phyloP scores from a whole-genome alignment of 768 basidiomycete species.

The Austroboletus festivus region DNA sequence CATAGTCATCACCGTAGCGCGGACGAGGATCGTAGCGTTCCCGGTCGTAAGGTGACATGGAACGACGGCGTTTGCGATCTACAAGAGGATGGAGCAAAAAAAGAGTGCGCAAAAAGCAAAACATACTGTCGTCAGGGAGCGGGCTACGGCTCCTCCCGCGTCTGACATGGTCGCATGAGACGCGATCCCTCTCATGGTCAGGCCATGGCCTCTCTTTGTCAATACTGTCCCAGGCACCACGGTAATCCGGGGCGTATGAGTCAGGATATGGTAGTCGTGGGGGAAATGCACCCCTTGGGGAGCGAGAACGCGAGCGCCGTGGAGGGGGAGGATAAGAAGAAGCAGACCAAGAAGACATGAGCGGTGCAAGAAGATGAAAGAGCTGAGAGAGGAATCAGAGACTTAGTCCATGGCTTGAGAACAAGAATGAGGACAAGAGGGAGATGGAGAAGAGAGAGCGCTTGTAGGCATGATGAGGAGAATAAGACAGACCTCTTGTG shows the following conservation, averaged over 20 bases:
- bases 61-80: constrained; percentile 78
- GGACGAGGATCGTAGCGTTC: constrained; percentile 82
- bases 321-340: constrained; percentile 68
- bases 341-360: constrained; percentile 77
- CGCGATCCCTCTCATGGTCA: constrained; percentile 66
- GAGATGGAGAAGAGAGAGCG: constrained; percentile 64
- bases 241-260: constrained; percentile 54
- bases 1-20: constrained; percentile 78
- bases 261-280: constrained; percentile 58
- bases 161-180: constrained; percentile 62
- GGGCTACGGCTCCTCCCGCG: constrained; percentile 80
- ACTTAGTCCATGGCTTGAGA: constrained; percentile 42
- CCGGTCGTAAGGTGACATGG: constrained; percentile 70
- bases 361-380: constrained; percentile 33
- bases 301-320: constrained; percentile 82
- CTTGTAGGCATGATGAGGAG: constrained; percentile 68
- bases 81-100: constrained; percentile 19
- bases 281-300: constrained; percentile 54
- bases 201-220: constrained; percentile 70
- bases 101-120: neutral
- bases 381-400: constrained; percentile 48
- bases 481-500: constrained; percentile 86
- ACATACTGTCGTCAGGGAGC: constrained; percentile 60
- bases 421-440: constrained; percentile 51
- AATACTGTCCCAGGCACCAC: constrained; percentile 66